A percentile compares a stretch with the other conserved stretches of the same genome.
These are phyloP conservation scores for Pulveroboletus sp. DNA, from an alignment of 768 basidiomycete species.

Conservation along the genomic window DNA sequence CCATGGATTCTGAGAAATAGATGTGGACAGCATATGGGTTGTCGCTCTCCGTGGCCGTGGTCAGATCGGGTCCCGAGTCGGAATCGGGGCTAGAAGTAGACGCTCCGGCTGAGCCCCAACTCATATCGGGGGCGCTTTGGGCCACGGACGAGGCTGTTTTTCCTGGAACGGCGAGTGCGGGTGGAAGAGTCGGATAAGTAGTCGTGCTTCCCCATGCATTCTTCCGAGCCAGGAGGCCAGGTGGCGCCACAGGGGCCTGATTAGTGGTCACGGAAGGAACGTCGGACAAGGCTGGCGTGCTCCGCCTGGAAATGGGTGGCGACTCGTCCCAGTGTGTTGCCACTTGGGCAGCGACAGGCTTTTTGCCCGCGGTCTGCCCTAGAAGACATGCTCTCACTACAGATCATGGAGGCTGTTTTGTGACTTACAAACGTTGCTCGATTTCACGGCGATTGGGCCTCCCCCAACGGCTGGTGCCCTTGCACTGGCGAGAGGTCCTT, in stretches of 20 bases:
- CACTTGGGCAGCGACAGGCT: neutral
- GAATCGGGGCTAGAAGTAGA: conserved; percentile 28
- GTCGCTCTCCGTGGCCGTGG: conserved; percentile 22
- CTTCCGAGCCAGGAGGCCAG: conserved; percentile 6
- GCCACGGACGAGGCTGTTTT: neutral
- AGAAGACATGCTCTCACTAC: neutral
- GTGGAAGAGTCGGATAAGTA: conserved; percentile 12
- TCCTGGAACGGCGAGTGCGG: conserved; percentile 10
- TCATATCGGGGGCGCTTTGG: conserved; percentile 4
- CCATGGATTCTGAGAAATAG: conserved; percentile 26
- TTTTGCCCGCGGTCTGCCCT: conserved; percentile 17
- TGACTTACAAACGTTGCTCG: conserved; percentile 28
- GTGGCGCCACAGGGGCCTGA: conserved; percentile 6
- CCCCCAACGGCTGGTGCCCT: conserved; percentile 28
- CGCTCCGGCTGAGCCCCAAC: conserved; percentile 25
- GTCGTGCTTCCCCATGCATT: conserved; percentile 12
- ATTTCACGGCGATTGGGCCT: conserved; percentile 25
- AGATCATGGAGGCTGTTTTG: neutral
- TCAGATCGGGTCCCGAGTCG: conserved; percentile 23
- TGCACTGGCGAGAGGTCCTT: neutral
- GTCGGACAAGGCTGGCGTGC: conserved; percentile 12
- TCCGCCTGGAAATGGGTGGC: conserved; percentile 10
- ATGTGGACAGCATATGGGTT: conserved; percentile 21
- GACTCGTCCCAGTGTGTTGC: conserved; percentile 22
- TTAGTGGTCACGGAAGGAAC: conserved; percentile 3